A percentile compares a stretch with the other conserved stretches of the same genome.
Evolutionary conservation across 306 rosid genomes (phyloP).

Genomic region (Rubus parviflorus): DNA sequence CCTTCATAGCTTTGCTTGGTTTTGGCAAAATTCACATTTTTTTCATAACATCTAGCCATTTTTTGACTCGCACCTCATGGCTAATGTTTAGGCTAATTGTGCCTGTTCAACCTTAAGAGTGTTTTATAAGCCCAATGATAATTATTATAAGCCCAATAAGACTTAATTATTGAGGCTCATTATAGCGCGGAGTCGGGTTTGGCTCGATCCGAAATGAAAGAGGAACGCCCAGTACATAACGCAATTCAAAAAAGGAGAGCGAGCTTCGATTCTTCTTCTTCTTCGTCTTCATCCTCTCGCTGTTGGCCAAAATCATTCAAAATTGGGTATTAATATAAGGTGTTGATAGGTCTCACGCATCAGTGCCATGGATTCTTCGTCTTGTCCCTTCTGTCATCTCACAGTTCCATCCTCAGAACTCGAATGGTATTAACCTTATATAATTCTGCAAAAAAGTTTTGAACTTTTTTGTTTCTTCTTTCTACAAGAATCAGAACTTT

Average conservation of each 20-base stretch:
- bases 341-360: no score
- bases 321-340: not conserved
- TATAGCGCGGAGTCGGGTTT: not conserved
- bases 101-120: not conserved
- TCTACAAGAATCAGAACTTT: not conserved
- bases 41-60: not conserved
- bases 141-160: not conserved
- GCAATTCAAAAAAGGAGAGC: not conserved
- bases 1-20: not conserved
- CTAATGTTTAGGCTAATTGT: not conserved
- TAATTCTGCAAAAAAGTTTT: not conserved
- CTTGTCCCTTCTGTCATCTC: slow-evolving; percentile 59
- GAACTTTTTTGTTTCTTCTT: not conserved
- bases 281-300: not conserved
- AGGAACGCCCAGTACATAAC: not conserved
- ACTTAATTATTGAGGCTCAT: not conserved
- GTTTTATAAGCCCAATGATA: no score
- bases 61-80: not conserved
- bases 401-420: slow-evolving; percentile 46
- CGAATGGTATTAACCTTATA: slow-evolving; percentile 31
- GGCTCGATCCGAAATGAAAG: not conserved
- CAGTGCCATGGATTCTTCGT: slow-evolving; percentile 26
- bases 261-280: not conserved
- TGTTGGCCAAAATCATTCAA: no score
- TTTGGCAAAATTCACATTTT: not conserved